phyloP scores from a whole-genome alignment of 305 asterid species.

The Fraxinus sp. region DNA sequence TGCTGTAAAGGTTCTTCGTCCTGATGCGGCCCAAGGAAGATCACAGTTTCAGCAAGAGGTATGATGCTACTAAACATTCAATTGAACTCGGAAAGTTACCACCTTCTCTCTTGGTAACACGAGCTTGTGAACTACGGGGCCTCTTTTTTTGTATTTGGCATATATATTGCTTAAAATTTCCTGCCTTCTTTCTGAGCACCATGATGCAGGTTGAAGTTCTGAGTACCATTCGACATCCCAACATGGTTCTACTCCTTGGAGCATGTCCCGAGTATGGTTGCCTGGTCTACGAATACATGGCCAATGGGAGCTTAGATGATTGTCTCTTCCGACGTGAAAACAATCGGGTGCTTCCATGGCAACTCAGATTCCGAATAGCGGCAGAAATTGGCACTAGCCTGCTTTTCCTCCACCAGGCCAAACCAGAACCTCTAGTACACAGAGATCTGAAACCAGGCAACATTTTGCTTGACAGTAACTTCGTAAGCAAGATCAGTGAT shows the following conservation, averaged over 20 bases:
- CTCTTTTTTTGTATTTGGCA: neutral
- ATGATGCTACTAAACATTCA: neutral
- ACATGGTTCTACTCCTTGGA: constrained; percentile 20
- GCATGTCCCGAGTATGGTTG: constrained; percentile 10
- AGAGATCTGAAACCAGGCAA: constrained; percentile 3
- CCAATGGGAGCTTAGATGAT: neutral
- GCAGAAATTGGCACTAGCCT: constrained; percentile 14
- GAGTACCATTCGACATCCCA: constrained; percentile 8
- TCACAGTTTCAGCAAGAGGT: constrained; percentile 23
- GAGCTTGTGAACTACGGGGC: neutral
- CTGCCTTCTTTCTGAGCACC: neutral
- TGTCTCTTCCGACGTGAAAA: constrained; percentile 6
- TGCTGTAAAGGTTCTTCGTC: constrained; percentile 23
- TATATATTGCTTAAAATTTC: neutral
- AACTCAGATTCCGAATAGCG: constrained; percentile 13
- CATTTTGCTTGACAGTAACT: constrained; percentile 14
- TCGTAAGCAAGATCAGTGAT: neutral
- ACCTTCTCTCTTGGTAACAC: neutral
- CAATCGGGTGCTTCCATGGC: constrained; percentile 9
- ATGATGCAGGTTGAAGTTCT: constrained; percentile 10
- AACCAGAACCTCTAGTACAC: constrained; percentile 6
- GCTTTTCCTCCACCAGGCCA: constrained; percentile 9
- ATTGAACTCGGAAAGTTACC: neutral
- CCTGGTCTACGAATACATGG: neutral
- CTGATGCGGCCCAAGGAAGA: constrained; percentile 22